Conservation (phyloP, 805 yeast genomes). For the Cyberlindnera japonica region DNA sequence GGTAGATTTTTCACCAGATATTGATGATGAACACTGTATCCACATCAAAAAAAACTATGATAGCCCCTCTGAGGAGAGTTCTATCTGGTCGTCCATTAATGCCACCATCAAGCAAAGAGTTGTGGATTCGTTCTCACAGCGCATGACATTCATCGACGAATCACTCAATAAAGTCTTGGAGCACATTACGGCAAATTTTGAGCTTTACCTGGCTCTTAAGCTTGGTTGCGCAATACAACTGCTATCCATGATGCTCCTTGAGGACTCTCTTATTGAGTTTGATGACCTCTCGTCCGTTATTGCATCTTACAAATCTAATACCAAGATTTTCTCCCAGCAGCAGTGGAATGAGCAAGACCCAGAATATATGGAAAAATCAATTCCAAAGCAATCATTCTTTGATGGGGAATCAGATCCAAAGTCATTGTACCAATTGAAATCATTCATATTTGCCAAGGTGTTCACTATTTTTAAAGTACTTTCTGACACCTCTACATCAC, state of each 20-base stretch:
- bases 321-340: conserved; percentile 2
- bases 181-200: conserved; percentile 1
- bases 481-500: conserved; percentile 34
- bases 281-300: conserved; percentile 39
- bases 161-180: conserved; percentile 1
- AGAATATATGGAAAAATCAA: conserved; percentile 5
- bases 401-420: background rate
- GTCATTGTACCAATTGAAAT: conserved; percentile 15
- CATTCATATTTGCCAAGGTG: conserved; percentile 36
- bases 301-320: background rate
- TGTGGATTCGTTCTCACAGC: conserved; percentile 48
- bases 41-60: conserved; percentile 30
- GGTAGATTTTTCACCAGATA: conserved; percentile 41
- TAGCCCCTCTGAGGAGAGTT: conserved; percentile 36
- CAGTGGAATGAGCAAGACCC: conserved; percentile 9
- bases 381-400: conserved; percentile 1
- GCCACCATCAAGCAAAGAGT: conserved; percentile 45
- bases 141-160: conserved; percentile 29
- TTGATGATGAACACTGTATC: conserved; percentile 30
- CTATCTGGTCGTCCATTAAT: conserved; percentile 47
- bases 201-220: conserved; percentile 27
- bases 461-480: conserved; percentile 35
- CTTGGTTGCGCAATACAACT: conserved; percentile 51
- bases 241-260: conserved; percentile 51
- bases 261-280: conserved; percentile 56